Base-by-base conservation (phyloP, 805 yeast genomes). In the Metschnikowia proteae region DNA sequence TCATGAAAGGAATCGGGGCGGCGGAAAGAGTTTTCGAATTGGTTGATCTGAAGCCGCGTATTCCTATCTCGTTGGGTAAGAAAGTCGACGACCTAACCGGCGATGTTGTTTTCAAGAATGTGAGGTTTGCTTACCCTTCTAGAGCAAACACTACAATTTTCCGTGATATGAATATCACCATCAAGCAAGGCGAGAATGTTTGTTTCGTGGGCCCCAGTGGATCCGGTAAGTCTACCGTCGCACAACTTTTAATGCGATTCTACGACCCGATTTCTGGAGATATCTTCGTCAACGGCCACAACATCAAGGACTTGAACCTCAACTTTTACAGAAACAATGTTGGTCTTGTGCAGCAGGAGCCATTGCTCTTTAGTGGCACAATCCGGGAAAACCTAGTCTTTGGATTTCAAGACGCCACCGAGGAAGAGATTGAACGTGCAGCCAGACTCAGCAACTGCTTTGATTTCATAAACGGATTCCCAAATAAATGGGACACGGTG, bases 171-270 rank as follows among this genome's bases (percentile, higher is more conserved):
- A 73, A 80, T 54, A 72, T 92, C 48, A 73, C 68, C 1, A 83
- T 92, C 39, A 64, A 72, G 11, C 82, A 86, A 31, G 97, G 97
- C 10, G 91, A 88, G 57, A 92, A 92, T 59, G 83, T 91, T 11
- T 91, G 97, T 63, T 82, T 92, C 50, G 97, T 91, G 13, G 98
- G 98, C 1, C 97, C 96, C n/a, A 85, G 95, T 31, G 98, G 98
- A 1, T 87, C 96, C 52, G 98, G 98, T 26, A 92, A 92, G 64
- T 88, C 96, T 13, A 91, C 97, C 0, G 80, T 92, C 3, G 78
- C 91, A 5, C 88, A 91, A 45, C 69, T 92, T 45, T 68, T 92
- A 39, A 67, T 91, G 57, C 74, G 98, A 50, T 88, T 87, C 62
- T 92, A 92, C 66, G 96, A 90, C 59, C 91, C 95, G 1, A 62